Conservation (phyloP, 2,329 filamentous ascomycete genomes). For the Botrytis fragariae region DNA sequence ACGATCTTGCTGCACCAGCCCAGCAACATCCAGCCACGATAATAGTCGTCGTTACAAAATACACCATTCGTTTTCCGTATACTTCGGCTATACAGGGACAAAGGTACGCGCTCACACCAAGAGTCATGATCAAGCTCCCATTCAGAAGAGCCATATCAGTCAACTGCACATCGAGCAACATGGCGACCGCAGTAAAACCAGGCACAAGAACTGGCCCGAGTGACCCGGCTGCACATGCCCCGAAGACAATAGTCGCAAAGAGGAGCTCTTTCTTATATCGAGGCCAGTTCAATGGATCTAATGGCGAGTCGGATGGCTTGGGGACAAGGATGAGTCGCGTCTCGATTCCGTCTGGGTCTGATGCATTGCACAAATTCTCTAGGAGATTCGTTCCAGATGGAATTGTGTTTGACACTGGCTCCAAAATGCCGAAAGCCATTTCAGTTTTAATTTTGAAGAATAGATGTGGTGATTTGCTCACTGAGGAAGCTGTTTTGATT, state of each 20-base stretch:
- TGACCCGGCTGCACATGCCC: background rate
- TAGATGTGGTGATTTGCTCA: background rate
- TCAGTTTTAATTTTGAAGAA: background rate
- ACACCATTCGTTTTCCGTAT: background rate
- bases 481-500: background rate
- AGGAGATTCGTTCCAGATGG: background rate
- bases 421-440: background rate
- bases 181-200: background rate
- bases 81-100: background rate
- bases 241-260: background rate
- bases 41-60: background rate
- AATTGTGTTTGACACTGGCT: background rate
- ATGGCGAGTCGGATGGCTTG: background rate
- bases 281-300: background rate
- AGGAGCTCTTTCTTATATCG: background rate
- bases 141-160: background rate
- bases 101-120: background rate
- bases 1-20: background rate
- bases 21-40: background rate
- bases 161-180: background rate
- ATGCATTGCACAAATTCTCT: background rate
- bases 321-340: background rate
- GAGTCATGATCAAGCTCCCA: background rate
- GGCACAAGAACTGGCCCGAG: background rate
- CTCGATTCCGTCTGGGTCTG: background rate